Conservation (phyloP, 2,329 filamentous ascomycete genomes). For the Exophiala spinifera region DNA sequence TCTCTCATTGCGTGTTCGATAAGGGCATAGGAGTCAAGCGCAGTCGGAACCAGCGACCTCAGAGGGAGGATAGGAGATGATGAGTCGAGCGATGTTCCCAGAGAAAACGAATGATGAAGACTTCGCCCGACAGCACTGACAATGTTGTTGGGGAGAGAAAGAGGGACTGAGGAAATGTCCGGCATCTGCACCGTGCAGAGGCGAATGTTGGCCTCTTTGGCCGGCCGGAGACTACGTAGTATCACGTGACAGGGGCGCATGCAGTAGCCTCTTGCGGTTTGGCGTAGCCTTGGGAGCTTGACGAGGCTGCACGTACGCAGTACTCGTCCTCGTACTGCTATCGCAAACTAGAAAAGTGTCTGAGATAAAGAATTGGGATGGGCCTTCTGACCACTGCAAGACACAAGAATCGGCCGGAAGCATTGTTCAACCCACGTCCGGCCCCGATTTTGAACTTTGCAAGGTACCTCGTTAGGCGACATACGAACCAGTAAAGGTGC, state of each 20-base stretch:
- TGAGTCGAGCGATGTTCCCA: neutral
- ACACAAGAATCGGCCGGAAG: no score
- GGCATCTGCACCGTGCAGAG: neutral
- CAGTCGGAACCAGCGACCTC: neutral
- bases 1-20: neutral
- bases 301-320: neutral
- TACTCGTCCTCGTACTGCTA: no score
- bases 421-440: no score
- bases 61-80: neutral
- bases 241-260: neutral
- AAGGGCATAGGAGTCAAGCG: neutral
- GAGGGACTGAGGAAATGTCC: neutral
- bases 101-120: neutral
- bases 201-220: neutral
- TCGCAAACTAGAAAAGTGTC: no score
- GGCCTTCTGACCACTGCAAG: no score
- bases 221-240: neutral
- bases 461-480: no score
- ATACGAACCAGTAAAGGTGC: no score
- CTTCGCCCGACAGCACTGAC: neutral
- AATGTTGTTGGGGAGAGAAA: neutral
- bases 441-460: no score
- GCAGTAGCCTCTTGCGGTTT: neutral
- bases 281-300: neutral
- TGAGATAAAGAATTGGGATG: no score